A percentile compares a stretch with the other conserved stretches of the same genome.
These are phyloP conservation scores for Saxophila tyrrhenica DNA, from an alignment of 495 filamentous ascomycete genomes.

Conservation along the genomic window DNA sequence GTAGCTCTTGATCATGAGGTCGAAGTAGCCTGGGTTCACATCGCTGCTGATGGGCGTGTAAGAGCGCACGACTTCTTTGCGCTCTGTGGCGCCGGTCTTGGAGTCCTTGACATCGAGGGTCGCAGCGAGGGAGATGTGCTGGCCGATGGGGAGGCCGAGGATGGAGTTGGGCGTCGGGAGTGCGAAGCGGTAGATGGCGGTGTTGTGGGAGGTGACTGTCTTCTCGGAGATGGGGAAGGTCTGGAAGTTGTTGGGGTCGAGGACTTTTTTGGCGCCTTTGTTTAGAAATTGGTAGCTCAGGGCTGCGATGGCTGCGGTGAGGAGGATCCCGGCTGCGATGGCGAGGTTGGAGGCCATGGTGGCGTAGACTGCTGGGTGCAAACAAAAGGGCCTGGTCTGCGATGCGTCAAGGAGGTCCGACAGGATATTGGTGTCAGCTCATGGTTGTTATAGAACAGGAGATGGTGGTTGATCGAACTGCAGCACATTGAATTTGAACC, in stretches of 20 bases:
- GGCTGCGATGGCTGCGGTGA: not conserved
- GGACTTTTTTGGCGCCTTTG: conserved; percentile 53
- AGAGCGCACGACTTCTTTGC: conserved; percentile 84
- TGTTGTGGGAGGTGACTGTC: conserved; percentile 90
- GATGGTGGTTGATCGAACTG: not conserved
- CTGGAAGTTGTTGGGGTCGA: conserved; percentile 81
- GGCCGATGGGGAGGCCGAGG: conserved; percentile 92
- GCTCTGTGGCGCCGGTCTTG: conserved; percentile 52
- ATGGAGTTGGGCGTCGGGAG: conserved; percentile 67
- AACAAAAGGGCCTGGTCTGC: too few relatives aligned
- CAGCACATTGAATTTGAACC: not conserved
- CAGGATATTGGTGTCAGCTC: too few relatives aligned
- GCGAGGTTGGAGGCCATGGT: not conserved
- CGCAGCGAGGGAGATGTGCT: conserved; percentile 93
- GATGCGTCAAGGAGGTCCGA: too few relatives aligned
- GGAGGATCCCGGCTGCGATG: not conserved
- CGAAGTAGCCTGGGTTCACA: conserved; percentile 85
- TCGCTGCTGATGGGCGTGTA: conserved; percentile 96
- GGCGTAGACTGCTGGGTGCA: too few relatives aligned
- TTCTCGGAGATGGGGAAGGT: conserved; percentile 83
- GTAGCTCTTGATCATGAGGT: conserved; percentile 95
- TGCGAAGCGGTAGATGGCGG: conserved; percentile 91
- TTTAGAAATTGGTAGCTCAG: conserved; percentile 18
- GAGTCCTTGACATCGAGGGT: conserved; percentile 17
- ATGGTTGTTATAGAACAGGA: too few relatives aligned